A percentile compares a stretch with the other conserved stretches of the same genome.
Evolutionary conservation across 805 yeast species (phyloP).

Genomic region (Schwanniomyces occidentalis): DNA sequence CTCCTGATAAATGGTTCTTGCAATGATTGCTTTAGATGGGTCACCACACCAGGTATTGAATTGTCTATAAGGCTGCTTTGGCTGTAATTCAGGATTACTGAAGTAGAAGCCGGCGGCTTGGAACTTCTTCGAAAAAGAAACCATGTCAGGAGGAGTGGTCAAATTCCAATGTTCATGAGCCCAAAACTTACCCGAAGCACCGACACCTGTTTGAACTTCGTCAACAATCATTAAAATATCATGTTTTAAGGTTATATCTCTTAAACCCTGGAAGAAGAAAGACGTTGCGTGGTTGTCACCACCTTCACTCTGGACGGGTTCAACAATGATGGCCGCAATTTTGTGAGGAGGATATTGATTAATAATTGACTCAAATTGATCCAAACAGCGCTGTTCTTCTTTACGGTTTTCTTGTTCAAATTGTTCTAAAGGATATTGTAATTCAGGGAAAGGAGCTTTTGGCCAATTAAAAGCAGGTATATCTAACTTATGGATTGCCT

Average conservation of each 20-base stretch:
- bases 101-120: constrained; percentile 88
- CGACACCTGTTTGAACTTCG: constrained; percentile 90
- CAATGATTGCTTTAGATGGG: constrained; percentile 74
- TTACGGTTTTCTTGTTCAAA: constrained; percentile 38
- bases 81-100: constrained; percentile 70
- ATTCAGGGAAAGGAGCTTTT: constrained; percentile 46
- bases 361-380: constrained; percentile 42
- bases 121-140: constrained; percentile 85
- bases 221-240: constrained; percentile 75
- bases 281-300: constrained; percentile 87
- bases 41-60: constrained; percentile 96
- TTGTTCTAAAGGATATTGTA: constrained; percentile 42
- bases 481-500: constrained; percentile 57
- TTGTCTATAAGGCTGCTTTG: constrained; percentile 80
- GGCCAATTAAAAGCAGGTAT: constrained; percentile 65
- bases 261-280: constrained; percentile 77
- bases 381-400: constrained; percentile 51
- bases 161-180: constrained; percentile 85
- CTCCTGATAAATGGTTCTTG: constrained; percentile 59
- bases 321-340: constrained; percentile 81
- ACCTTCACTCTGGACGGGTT: constrained; percentile 91
- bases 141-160: constrained; percentile 76
- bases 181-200: constrained; percentile 85
- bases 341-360: constrained; percentile 35
- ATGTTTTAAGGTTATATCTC: constrained; percentile 71